Base-by-base conservation (phyloP, 805 yeast genomes). In the Torulaspora quercuum region DNA sequence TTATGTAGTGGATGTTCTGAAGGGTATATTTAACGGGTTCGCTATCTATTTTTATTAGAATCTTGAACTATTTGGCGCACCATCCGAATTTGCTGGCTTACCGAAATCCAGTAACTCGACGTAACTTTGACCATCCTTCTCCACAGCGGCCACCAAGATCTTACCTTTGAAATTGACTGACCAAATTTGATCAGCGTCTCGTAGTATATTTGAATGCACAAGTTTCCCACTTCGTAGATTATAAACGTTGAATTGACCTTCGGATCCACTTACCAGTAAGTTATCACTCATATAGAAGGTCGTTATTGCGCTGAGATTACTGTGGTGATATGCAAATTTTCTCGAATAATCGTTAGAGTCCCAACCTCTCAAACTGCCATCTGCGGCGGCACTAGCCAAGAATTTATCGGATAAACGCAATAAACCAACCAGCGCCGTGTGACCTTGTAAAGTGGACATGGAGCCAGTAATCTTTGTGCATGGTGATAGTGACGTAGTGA, bases 331-430 rank as follows among this genome's bases (percentile, higher is more conserved):
- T 32, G 82, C 76, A 53, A 76, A 76, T 33, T 69, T 67, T 26
- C 84, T 76, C 13, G 72, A 72, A 18, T 85, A 88, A 6, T 80
- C 74, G 17, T 76, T 76, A 1, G 96, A 92, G 55, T 92, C 83
- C 98, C 98, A 92, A 2, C 90, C 81, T 34, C 97, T 72, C 26
- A 92, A 69, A 0, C 96, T 81, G 3, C 92, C 77, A 60, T 92
- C 98, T 0, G 97, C 97, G 2, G 97, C 97, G 0, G 96, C 98
- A 29, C 95, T 82, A 1, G 90, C 95, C 8, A 92, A 67, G 31
- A 77, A 79, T 22, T 81, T 78, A 16, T 82, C 79, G 5, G 87
- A 78, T 6, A 89, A 72, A 29, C 85, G 86, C 17, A 90, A 68
- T 29, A 92, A 67, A 0, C 97, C 98, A 10, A 92, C 98, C 13